Evolutionary conservation across 2,329 filamentous ascomycete species (phyloP).

Genomic region (Venturiaceae sp.): DNA sequence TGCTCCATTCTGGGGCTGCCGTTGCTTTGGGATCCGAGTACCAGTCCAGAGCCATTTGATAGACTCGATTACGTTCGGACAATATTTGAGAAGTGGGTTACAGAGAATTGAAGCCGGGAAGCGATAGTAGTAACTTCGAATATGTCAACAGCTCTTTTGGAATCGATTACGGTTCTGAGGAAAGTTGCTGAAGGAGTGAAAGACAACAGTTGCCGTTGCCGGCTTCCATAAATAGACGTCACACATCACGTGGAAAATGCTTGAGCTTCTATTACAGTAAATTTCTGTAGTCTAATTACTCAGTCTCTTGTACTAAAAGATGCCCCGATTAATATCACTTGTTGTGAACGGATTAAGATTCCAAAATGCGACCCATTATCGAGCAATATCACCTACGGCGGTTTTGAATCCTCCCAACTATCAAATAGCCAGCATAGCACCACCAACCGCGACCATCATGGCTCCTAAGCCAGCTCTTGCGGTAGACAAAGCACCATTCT

Average conservation of each 20-base stretch:
- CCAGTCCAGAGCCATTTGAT: conserved; percentile 1
- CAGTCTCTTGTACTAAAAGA: no score
- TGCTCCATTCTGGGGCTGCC: conserved; percentile 1
- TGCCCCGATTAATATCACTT: no score
- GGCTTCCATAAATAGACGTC: no score
- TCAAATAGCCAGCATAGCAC: not conserved
- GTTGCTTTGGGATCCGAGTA: conserved; percentile 6
- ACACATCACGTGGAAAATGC: no score
- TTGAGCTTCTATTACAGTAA: no score
- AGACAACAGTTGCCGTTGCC: no score
- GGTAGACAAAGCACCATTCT: not conserved
- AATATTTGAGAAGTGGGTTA: no score
- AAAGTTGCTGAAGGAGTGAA: no score
- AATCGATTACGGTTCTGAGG: no score
- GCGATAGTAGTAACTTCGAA: not conserved
- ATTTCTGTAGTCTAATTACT: no score
- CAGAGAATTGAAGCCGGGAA: not conserved
- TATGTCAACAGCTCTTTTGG: no score
- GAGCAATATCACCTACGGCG: not conserved
- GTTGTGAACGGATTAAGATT: not conserved
- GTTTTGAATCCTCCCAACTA: not conserved
- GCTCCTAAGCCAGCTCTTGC: not conserved
- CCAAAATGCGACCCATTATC: not conserved
- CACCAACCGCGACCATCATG: not conserved
- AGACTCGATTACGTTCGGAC: not conserved